These are phyloP conservation scores for Penicillium sp. DNA, from an alignment of 2,329 filamentous ascomycete species.

Conservation along the genomic window DNA sequence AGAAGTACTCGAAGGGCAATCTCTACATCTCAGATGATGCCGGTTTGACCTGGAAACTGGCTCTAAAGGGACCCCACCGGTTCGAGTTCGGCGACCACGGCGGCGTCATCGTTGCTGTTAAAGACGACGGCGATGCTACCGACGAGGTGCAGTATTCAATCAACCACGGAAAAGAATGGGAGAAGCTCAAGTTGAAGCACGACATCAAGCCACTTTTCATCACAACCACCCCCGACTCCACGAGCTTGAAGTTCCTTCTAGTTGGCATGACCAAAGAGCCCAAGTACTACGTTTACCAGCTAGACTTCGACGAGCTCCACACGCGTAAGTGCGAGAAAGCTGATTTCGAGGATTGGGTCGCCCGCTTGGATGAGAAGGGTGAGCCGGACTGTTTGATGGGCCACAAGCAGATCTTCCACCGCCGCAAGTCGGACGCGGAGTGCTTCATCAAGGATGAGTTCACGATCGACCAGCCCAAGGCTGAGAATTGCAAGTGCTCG, in stretches of 20 bases:
- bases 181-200: slow-evolving; percentile 66
- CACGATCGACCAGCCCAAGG: slow-evolving; percentile 72
- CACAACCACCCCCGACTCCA: slow-evolving; percentile 90
- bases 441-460: slow-evolving; percentile 90
- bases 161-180: slow-evolving; percentile 87
- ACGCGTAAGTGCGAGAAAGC: slow-evolving; percentile 75
- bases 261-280: slow-evolving; percentile 62
- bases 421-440: slow-evolving; percentile 83
- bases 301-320: slow-evolving; percentile 83
- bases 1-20: slow-evolving; percentile 72
- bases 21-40: slow-evolving; percentile 91
- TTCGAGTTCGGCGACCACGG: slow-evolving; percentile 97
- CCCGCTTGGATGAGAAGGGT: slow-evolving; percentile 77
- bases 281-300: slow-evolving; percentile 65
- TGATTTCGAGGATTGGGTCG: slow-evolving; percentile 83
- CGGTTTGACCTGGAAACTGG: slow-evolving; percentile 79
- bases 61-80: slow-evolving; percentile 79
- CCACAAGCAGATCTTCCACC: slow-evolving; percentile 82
- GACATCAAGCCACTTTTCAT: slow-evolving; percentile 74
- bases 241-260: slow-evolving; percentile 86
- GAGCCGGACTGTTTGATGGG: slow-evolving; percentile 93
- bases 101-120: slow-evolving; percentile 81
- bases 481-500: slow-evolving; percentile 78
- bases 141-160: slow-evolving; percentile 75
- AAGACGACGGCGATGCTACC: slow-evolving; percentile 64